Evolutionary conservation across 2,329 filamentous ascomycete genomes (phyloP).

Genomic region (Talaromyces atroroseus): DNA sequence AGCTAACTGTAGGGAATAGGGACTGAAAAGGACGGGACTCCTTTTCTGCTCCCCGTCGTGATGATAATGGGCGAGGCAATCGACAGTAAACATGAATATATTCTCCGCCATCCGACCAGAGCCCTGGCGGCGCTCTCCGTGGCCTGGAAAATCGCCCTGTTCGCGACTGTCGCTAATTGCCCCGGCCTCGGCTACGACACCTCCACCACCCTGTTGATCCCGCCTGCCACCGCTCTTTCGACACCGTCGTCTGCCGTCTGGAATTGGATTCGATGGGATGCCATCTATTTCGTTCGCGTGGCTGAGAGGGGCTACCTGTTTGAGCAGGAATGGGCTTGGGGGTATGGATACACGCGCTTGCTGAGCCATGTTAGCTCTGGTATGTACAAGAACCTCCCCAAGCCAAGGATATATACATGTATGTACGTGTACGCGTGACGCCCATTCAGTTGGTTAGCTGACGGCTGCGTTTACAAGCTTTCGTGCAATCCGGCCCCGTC

Average conservation of each 20-base stretch:
- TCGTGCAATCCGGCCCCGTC: background rate
- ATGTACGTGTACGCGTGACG: background rate
- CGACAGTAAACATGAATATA: background rate
- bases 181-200: conserved; percentile 61
- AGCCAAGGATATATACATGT: conserved; percentile 16
- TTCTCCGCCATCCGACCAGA: conserved; percentile 23
- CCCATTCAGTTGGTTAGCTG: background rate
- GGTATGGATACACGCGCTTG: conserved; percentile 48
- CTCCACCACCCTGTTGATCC: conserved; percentile 49
- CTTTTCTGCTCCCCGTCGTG: too few species aligned
- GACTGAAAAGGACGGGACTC: too few species aligned
- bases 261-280: conserved; percentile 57
- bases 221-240: conserved; percentile 9
- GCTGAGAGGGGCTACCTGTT: conserved; percentile 52
- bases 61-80: too few species aligned
- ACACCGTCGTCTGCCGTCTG: conserved; percentile 23
- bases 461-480: background rate
- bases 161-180: conserved; percentile 44
- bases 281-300: conserved; percentile 54
- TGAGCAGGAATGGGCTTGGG: conserved; percentile 65
- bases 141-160: conserved; percentile 53
- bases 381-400: conserved; percentile 19
- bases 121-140: conserved; percentile 41
- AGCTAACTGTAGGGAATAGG: too few species aligned
- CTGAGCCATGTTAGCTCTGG: conserved; percentile 35